Percentiles rank a stretch among this genome's conserved stretches.
Conservation (phyloP, 2,329 filamentous ascomycete species). For the Pezizomycotina sp. region DNA sequence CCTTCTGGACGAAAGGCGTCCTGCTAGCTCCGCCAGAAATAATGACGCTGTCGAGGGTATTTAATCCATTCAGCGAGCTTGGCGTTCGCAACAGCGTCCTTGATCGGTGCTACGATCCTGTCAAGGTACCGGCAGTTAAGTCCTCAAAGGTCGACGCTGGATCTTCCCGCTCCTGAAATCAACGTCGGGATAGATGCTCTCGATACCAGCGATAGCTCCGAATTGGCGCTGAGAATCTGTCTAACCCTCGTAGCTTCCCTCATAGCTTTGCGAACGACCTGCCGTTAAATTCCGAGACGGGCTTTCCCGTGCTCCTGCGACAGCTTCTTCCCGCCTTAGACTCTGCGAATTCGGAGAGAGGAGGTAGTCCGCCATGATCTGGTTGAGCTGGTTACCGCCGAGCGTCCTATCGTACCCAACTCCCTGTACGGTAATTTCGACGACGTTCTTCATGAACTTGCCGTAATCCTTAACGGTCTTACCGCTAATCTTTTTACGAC, state of each 20-base stretch:
- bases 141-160: slow-evolving; percentile 64
- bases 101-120: slow-evolving; percentile 52
- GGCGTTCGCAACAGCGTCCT: slow-evolving; percentile 56
- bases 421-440: slow-evolving; percentile 81
- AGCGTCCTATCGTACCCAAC: slow-evolving; percentile 77
- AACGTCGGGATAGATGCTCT: slow-evolving; percentile 77
- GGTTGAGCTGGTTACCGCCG: slow-evolving; percentile 77
- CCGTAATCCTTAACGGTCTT: slow-evolving; percentile 78
- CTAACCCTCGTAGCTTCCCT: slow-evolving; percentile 79
- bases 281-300: slow-evolving; percentile 51
- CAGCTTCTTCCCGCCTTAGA: slow-evolving; percentile 19
- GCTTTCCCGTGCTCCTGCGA: slow-evolving; percentile 34
- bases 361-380: slow-evolving; percentile 79
- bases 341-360: slow-evolving; percentile 36
- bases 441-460: slow-evolving; percentile 88
- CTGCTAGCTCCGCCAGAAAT: slow-evolving; percentile 79
- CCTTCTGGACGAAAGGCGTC: slow-evolving; percentile 85
- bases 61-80: slow-evolving; percentile 53
- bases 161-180: slow-evolving; percentile 66
- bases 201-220: slow-evolving; percentile 62
- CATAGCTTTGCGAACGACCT: slow-evolving; percentile 76
- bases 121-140: slow-evolving; percentile 51
- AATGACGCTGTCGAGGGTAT: slow-evolving; percentile 75
- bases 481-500: slow-evolving; percentile 78
- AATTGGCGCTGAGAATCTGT: slow-evolving; percentile 85